Base-by-base conservation (phyloP, 75 land plant genomes). In the Pinus tabuliformis region DNA sequence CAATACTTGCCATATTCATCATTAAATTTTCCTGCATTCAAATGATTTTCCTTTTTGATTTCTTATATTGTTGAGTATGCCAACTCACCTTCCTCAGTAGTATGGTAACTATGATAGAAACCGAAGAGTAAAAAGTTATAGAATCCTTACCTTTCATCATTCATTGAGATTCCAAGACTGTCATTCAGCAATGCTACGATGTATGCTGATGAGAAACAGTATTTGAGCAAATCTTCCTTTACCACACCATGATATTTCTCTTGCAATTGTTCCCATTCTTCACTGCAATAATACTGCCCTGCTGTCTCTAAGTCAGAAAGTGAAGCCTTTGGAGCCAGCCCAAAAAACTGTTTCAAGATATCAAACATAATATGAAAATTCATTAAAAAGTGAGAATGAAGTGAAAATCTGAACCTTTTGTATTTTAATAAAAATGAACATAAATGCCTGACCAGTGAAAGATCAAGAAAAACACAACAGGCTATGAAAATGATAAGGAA, bases 131-230 rank as follows among this genome's bases (percentile, higher is more conserved):
- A 42, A 68, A 42, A 68, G 3, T 20, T 20, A 16, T 68, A 11
- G 54, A 73, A 54, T 26, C 36, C 74, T 56, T 79, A 95, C 98
- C 94, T 85, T 37, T 76, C 73, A 70, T 89, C 91, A 80, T 87
- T 80, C 85, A 89, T 84, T 54, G 85, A 79, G 61, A 96, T 85
- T 58, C 93, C 95, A 77, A 96, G 90, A 74, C 95, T 83, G 52
- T 96, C 93, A 81, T 96, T 91, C 28, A 96, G 81, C 17, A 96
- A 77, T 30, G 99, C 98, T 75, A 96, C 99, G 65, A 94, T 92
- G 81, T 94, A 96, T 45, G 98, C 99, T 15, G 98, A 89, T 42
- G 99, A 96, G 77, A 96, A 96, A 63, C 99, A 96, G 79, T 89
- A 94, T 59, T 80, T 87, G 26, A 83, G 72, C 42, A 94, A 70